phyloP scores from a whole-genome alignment of 495 filamentous ascomycete species.

The Jackrogersella minutella region DNA sequence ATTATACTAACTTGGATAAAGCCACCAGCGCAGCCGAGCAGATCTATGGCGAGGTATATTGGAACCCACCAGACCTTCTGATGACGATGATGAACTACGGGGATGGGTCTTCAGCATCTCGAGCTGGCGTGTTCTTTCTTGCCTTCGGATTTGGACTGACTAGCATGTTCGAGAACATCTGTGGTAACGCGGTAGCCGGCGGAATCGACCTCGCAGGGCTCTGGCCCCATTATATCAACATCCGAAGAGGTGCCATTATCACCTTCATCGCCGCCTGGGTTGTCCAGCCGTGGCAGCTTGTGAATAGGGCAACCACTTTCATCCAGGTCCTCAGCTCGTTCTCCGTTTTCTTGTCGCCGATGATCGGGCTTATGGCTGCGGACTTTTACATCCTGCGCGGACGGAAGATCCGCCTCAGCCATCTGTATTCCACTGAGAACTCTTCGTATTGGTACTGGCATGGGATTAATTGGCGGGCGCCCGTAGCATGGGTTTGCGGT shows the following conservation, averaged over 20 bases:
- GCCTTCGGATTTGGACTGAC: constrained; percentile 41
- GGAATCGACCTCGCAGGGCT: constrained; percentile 58
- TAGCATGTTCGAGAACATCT: constrained; percentile 43
- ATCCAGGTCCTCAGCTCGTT: constrained; percentile 59
- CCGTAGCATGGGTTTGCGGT: constrained; percentile 47
- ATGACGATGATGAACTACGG: constrained; percentile 40
- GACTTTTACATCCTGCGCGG: constrained; percentile 48
- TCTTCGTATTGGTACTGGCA: constrained; percentile 49
- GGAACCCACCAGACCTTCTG: constrained; percentile 49
- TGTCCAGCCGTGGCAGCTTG: constrained; percentile 60
- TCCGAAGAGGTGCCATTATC: constrained; percentile 56
- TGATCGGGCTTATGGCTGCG: constrained; percentile 44
- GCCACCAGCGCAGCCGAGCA: constrained; percentile 48
- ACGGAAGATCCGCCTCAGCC: constrained; percentile 43
- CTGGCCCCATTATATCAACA: constrained; percentile 60
- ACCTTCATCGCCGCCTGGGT: constrained; percentile 51
- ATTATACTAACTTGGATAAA: no score
- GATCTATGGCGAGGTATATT: constrained; percentile 53
- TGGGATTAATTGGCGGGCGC: constrained; percentile 48
- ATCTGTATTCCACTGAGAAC: constrained; percentile 39
- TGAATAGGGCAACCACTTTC: constrained; percentile 58
- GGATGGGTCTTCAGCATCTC: constrained; percentile 41
- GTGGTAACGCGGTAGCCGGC: constrained; percentile 41
- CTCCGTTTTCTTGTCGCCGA: constrained; percentile 57
- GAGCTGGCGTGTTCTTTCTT: constrained; percentile 50